A percentile compares a stretch with the other conserved stretches of the same genome.
Evolutionary conservation across 129 eudicot species (phyloP).

Genomic region (Calendula officinalis): DNA sequence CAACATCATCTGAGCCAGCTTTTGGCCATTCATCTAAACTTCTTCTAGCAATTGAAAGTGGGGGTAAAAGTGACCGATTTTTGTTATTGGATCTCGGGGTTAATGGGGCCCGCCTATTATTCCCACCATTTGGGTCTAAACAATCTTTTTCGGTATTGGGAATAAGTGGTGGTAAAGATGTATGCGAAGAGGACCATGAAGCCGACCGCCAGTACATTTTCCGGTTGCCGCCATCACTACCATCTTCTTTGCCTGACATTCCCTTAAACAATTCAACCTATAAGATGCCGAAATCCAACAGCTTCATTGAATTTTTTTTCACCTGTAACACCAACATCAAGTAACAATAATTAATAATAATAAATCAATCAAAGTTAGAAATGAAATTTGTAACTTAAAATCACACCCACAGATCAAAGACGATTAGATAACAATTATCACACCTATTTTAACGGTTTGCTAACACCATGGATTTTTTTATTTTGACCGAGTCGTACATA

Average conservation of each 20-base stretch:
- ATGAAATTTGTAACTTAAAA: slow-evolving; percentile 1
- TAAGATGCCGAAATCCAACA: background rate
- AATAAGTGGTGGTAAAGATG: slow-evolving; percentile 47
- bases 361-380: background rate
- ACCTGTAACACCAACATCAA: slow-evolving; percentile 11
- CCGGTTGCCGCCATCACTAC: slow-evolving; percentile 34
- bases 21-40: slow-evolving; percentile 87
- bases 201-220: slow-evolving; percentile 73
- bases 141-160: slow-evolving; percentile 43
- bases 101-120: slow-evolving; percentile 38
- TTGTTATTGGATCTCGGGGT: slow-evolving; percentile 63
- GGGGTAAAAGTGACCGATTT: slow-evolving; percentile 58
- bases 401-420: background rate
- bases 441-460: too few relatives aligned
- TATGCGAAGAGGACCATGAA: slow-evolving; percentile 77
- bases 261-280: background rate
- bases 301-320: background rate
- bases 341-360: background rate
- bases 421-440: too few relatives aligned
- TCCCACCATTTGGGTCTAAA: slow-evolving; percentile 42
- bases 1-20: slow-evolving; percentile 78
- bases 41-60: slow-evolving; percentile 67
- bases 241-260: slow-evolving; percentile 72
- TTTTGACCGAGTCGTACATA: too few relatives aligned
- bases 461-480: too few relatives aligned